Base-by-base conservation (phyloP, 306 rosid species). In the Boehmeria nivea region DNA sequence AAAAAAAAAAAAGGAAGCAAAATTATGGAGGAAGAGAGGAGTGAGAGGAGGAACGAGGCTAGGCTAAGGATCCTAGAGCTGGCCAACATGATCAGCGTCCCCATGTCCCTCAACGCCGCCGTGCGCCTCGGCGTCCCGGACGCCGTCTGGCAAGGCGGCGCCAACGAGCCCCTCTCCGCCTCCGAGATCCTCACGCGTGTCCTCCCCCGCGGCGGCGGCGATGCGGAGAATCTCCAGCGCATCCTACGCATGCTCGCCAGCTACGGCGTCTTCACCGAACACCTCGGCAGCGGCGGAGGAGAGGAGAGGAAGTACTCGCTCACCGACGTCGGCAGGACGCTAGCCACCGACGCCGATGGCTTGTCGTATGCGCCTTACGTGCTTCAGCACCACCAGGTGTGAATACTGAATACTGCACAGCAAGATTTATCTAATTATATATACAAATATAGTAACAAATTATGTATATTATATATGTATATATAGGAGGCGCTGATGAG, bases 31-130 rank as follows among this genome's bases (percentile, higher is more conserved):
- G 63, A 47, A 3, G 78, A 64, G 12, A 33, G n/a, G 15, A 37
- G 54, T 1, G 88, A 74, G 18, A 44, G 61, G 8, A 51, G 78
- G 12, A 90, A 80, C 50, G 65, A 59, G 69, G 89, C 95, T 0
- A 74, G 89, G 47, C 50, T 87, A 0, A 71, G 63, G 11, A 87
- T 90, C 15, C 27, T 84, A 2, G 98, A 87, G 38, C 83, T 87
- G 0, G 95, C 95, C 13, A 87, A 90, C 85, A 87, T 90, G 98
- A 90, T 87, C 61, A 87, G 98, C 38, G 95, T 90, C 1, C 98
- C 98, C 2, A 87, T 90, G 95, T 83, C 95, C 3, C 76, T 90
- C 17, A 84, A 87, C 70, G 98, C 96, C 63, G 71, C 84, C 75
- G 96, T 80, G 3, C 94, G 87, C 17, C 98, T 91, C 78, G 85